Evolutionary conservation across 2,329 filamentous ascomycete genomes (phyloP).

Genomic region (Aspergillus clavatus): DNA sequence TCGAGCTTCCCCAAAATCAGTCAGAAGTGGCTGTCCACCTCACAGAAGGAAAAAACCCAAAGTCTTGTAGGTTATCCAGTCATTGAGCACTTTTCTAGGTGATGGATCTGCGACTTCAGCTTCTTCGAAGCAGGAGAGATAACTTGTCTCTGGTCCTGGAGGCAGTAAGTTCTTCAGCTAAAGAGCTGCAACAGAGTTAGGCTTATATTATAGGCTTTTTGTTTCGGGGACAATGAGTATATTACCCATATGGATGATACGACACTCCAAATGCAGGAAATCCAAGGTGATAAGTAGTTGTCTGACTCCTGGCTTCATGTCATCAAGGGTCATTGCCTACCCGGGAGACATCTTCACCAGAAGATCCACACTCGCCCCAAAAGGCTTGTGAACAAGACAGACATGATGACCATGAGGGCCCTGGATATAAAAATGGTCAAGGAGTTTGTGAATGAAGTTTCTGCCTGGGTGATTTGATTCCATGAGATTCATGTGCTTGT

Average conservation of each 20-base stretch:
- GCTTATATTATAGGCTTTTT: not conserved
- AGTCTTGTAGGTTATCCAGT: slow-evolving; percentile 34
- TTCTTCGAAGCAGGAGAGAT: slow-evolving; percentile 32
- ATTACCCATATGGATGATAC: slow-evolving; percentile 11
- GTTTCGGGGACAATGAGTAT: not conserved
- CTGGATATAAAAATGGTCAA: slow-evolving; percentile 17
- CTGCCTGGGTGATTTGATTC: slow-evolving; percentile 15
- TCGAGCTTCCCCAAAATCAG: slow-evolving; percentile 45
- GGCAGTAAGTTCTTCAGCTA: slow-evolving; percentile 9
- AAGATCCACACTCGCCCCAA: slow-evolving; percentile 13
- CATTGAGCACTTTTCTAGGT: slow-evolving; percentile 36
- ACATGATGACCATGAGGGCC: slow-evolving; percentile 17
- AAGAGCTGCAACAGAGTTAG: slow-evolving; percentile 4
- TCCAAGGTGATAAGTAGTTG: slow-evolving; percentile 12
- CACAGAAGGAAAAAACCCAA: slow-evolving; percentile 8
- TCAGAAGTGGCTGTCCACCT: slow-evolving; percentile 34
- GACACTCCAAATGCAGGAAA: slow-evolving; percentile 11
- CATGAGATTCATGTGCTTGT: slow-evolving; percentile 14
- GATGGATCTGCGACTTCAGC: slow-evolving; percentile 31
- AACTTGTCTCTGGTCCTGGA: slow-evolving; percentile 3
- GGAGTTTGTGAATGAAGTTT: slow-evolving; percentile 17
- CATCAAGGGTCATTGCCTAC: slow-evolving; percentile 7
- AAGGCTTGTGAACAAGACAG: slow-evolving; percentile 23
- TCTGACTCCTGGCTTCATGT: slow-evolving; percentile 12
- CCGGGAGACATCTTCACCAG: slow-evolving; percentile 6